Base-by-base conservation (phyloP, 1,139 yeast species). In the Hemisphaericaspora xylofermentans region DNA sequence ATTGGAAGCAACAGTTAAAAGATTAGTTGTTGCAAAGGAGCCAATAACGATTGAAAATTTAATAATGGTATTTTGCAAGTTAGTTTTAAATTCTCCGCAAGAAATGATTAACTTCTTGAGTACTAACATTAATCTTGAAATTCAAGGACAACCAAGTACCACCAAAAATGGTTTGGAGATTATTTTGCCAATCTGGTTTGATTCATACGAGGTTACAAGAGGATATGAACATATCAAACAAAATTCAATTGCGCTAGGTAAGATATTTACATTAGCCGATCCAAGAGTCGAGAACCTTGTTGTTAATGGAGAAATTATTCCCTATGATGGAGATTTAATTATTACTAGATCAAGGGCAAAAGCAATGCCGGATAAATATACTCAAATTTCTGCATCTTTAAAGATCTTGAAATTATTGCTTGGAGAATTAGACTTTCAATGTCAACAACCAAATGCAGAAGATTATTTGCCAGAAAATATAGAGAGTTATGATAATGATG, bases 341-440 rank as follows among this genome's bases (percentile, higher is more conserved):
- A 65, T 88, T 7, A 93, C 98, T 0, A 74, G 98, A 52, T 88
- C 97, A 0, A 85, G 82, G 82, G 80, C 95, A 2, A 80, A 78
- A 50, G 63, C 69, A n/a, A 72, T 78, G 75, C 85, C 87, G 0
- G 77, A 81, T 40, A 64, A 69, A 47, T 85, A 72, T 51, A 79
- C 88, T 0, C 81, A 75, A 53, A 72, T 88, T 1, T 70, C 91
- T 0, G 88, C 89, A 0, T 75, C 84, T 13, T 71, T 75, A 34
- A 89, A 88, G 57, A 88, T 91, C 29, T 58, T 89, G 41, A 85
- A 84, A 55, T 66, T 89, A 19, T 71, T 91, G 36, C 62, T 84
- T 8, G 71, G 78, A 22, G 98, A 93, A 58, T 67, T 89, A 39
- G 75, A 67, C 26, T 80, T 81, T 54, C 91, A 83, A 54, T 61